Conservation (phyloP, 1,284 basidiomycete species). For the Cryptococcus floricola region DNA sequence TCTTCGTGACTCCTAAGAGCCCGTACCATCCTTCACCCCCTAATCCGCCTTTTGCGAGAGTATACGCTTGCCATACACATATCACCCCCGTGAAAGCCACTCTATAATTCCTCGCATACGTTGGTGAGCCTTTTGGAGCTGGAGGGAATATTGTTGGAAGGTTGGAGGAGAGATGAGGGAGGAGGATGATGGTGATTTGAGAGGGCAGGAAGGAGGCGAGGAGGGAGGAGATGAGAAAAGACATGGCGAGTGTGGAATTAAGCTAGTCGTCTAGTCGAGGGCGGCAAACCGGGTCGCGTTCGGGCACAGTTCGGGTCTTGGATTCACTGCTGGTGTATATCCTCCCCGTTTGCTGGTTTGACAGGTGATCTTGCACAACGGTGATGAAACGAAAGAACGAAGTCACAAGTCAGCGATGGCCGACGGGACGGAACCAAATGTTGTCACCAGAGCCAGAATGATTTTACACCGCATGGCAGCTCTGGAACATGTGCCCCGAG, state of each 20-base stretch:
- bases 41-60: constrained; percentile 59
- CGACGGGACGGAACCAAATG: too few relatives aligned
- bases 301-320: too few relatives aligned
- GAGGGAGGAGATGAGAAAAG: constrained; percentile 25
- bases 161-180: constrained; percentile 24
- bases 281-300: too few relatives aligned
- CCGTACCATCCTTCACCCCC: constrained; percentile 64
- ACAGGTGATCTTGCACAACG: too few relatives aligned
- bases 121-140: constrained; percentile 17
- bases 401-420: too few relatives aligned
- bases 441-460: too few relatives aligned
- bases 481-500: too few relatives aligned
- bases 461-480: too few relatives aligned
- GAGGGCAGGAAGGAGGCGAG: constrained; percentile 37
- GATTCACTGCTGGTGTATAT: too few relatives aligned
- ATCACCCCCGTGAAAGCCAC: constrained; percentile 50
- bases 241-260: background rate
- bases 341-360: too few relatives aligned
- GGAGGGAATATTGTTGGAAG: constrained; percentile 33
- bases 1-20: constrained; percentile 61
- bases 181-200: constrained; percentile 25
- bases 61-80: constrained; percentile 63
- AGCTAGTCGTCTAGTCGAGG: too few relatives aligned
- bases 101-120: constrained; percentile 30
- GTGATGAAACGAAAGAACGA: too few relatives aligned